Evolutionary conservation across 2,329 filamentous ascomycete species (phyloP), one percentile per base, ranked within the genome.

Genomic region (Aureobasidium leucospermi): DNA sequence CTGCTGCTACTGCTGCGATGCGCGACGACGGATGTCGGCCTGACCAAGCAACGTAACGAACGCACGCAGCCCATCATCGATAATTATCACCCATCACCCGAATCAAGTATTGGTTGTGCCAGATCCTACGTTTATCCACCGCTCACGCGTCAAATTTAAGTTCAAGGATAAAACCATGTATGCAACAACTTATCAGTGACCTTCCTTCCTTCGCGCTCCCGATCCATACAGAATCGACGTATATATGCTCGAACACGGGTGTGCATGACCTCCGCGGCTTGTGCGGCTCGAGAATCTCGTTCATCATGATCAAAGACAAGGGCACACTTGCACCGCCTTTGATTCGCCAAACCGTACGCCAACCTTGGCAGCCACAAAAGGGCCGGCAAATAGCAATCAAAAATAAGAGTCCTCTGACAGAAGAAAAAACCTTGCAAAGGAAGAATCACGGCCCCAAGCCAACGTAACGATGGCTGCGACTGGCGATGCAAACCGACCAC

Each of bases 361-460:
- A 58, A 58, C 32, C 55, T 58, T 58, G 55, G 55, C 55, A 58
- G 41, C 55, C 42, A 48, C 34, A 58, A 58, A 58, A 58, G 55
- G 55, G 42, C 55, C 55, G 55, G 55, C 55, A 58, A 41, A 58
- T 58, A n/a, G 39, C 43, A 58, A 58, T 58, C 43, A 56, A 56
- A 55, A 43, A 45, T 10, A 23, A 23, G 23, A 23, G 23, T 56
- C 41, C 39, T 46, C 41, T 45, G 39, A 34, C 51, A 55, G 52
- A 56, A 56, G 52, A 46, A 46, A 34, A 56, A 56, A 45, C 52
- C 52, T 47, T 58, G 34, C 55, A 58, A 58, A 34, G 55, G 11
- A 38, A 48, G 13, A 34, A 45, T 36, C 51, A 55, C 39, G 51
- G 51, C 15, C 38, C 28, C 55, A 58, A 58, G 43, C 43, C 55